Evolutionary conservation across 345 rosid species (phyloP), one percentile per base, ranked within the genome.

Genomic region (Carallia brachiata): DNA sequence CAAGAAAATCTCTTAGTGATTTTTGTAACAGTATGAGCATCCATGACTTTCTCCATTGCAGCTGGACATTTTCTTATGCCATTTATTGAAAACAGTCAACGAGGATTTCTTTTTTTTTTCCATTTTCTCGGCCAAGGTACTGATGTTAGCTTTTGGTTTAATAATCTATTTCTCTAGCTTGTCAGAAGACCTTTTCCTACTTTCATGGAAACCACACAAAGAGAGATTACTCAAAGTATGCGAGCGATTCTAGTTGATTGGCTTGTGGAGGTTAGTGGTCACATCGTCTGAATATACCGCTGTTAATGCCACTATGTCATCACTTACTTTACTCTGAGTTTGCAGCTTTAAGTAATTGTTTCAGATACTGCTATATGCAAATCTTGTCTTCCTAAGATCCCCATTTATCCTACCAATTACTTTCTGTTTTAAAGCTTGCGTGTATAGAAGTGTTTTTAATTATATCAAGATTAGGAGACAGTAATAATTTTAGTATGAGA

Each of bases 181-280:
- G 79, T 67, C 36, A 84, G 86, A 62, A 83, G 93, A 75, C 91
- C 95, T 23, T 40, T n/a, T 62, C 76, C 88, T 47, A 74, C 69
- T 76, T 91, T 73, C 76, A 89, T 94, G 95, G 93, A 91, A 79
- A 84, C 66, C 31, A 68, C 71, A 18, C 97, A 94, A 75, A 82
- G 59, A 53, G 97, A 95, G 68, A 84, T 95, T 59, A 89, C 93
- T 73, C 87, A 85, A 58, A 84, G 84, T 73, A 95, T 95, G 99
- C 77, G 99, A 2, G 96, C 88, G 57, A 92, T 95, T 72, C 70
- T 95, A 34, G 84, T 95, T 67, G 97, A 95, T 80, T 95, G 99
- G 99, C 99, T 95, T 81, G 96, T 95, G 23, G 99, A 95, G 97
- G 99, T 91, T 73, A 66, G 78, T 19, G 15, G 23, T 59, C 59